phyloP scores from a whole-genome alignment of 345 rosid genomes.

The Fremontodendron californicum region DNA sequence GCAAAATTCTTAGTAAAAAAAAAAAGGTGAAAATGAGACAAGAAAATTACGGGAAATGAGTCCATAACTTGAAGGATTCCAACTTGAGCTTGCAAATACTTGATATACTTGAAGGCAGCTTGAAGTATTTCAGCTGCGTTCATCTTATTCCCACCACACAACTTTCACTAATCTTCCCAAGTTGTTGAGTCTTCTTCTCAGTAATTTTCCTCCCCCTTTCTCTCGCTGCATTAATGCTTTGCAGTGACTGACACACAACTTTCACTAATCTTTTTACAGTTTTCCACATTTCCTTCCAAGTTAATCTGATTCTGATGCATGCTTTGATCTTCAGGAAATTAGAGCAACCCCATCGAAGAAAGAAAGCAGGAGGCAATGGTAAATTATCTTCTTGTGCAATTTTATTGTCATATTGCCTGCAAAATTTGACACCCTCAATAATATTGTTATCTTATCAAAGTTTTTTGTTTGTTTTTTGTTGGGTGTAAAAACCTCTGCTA shows the following conservation, averaged over 20 bases:
- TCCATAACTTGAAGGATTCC: constrained; percentile 13
- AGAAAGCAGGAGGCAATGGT: background rate
- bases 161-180: constrained; percentile 69
- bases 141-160: constrained; percentile 75
- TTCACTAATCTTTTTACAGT: constrained; percentile 21
- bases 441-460: background rate
- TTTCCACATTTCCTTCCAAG: background rate
- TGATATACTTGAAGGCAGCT: constrained; percentile 68
- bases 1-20: no score
- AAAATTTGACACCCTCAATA: background rate
- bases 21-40: background rate
- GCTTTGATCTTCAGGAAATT: background rate
- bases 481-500: background rate
- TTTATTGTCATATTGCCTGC: background rate
- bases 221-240: constrained; percentile 81
- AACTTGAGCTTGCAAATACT: constrained; percentile 72
- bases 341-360: background rate
- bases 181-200: constrained; percentile 72
- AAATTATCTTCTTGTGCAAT: background rate
- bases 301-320: background rate
- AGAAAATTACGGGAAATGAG: background rate
- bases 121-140: constrained; percentile 90
- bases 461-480: background rate
- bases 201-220: constrained; percentile 81
- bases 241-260: constrained; percentile 49